Evolutionary conservation across 2,329 filamentous ascomycete genomes (phyloP), one percentile per base, ranked within the genome.

Genomic region (Colletotrichum australisinense): DNA sequence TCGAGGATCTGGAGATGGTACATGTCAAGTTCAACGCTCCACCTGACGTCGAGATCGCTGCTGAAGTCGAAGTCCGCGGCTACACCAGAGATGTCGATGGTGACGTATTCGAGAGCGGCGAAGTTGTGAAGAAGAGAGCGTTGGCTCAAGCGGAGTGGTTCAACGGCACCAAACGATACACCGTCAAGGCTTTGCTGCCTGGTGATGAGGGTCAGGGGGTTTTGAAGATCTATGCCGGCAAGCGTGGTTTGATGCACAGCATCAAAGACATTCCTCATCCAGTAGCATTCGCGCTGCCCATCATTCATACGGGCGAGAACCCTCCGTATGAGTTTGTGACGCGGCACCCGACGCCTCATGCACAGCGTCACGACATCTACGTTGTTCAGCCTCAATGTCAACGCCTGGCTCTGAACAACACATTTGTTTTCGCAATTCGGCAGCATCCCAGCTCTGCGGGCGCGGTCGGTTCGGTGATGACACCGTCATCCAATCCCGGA

Each of bases 321-420:
- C 97, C 97, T 3, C 91, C 94, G 0, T 99, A 98, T 82, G 95
- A 98, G 72, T 99, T 98, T 82, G 89, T 98, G 58, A 93, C 93
- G 52, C 91, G 97, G 5, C 97, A 99, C 81, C 97, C 97, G 8
- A 99, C 97, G 3, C 97, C 97, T 9, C 97, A 99, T 81, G 97
- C 97, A n/a, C 95, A 98, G 80, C 91, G 96, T 55, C 95, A 99
- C 82, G 97, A 99, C 81, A 92, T 99, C 72, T 99, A 99, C 82
- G 94, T 99, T 75, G 94, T 95, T 57, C 97, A 98, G 80, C 97
- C 97, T 1, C 97, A 99, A 82, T 99, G 97, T 81, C 90, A 93
- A 76, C 91, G 92, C 30, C 87, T 99, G 32, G 95, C 95, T 1
- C 88, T 97, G 69, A 98, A 98, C 86, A 98, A 99, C 81, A 99